Evolutionary conservation across 2,329 filamentous ascomycete species (phyloP).

Genomic region (Aureobasidium sp.): DNA sequence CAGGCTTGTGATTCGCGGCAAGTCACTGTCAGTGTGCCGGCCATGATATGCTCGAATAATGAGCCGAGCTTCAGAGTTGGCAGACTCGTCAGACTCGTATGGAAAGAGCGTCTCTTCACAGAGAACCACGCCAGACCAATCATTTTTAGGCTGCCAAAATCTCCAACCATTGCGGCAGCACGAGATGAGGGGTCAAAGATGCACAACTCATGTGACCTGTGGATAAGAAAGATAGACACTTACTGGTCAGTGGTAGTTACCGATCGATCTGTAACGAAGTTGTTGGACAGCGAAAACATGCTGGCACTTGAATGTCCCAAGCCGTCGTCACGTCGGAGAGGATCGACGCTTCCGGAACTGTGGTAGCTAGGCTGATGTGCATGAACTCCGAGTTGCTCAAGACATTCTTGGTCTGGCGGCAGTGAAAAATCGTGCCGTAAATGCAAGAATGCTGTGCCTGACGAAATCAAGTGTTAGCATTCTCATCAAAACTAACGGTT

Average conservation of each 20-base stretch:
- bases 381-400: slow-evolving; percentile 37
- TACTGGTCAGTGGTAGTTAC: slow-evolving; percentile 35
- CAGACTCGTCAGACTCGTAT: not conserved
- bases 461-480: not conserved
- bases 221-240: slow-evolving; percentile 3
- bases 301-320: slow-evolving; percentile 38
- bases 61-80: not conserved
- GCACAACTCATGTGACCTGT: slow-evolving; percentile 5
- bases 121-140: slow-evolving; percentile 3
- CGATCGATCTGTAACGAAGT: slow-evolving; percentile 3
- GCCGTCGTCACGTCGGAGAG: slow-evolving; percentile 42
- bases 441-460: slow-evolving; percentile 9
- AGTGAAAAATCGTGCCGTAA: slow-evolving; percentile 3
- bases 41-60: slow-evolving; percentile 1
- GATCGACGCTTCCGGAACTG: slow-evolving; percentile 36
- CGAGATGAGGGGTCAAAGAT: slow-evolving; percentile 4
- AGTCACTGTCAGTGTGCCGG: slow-evolving; percentile 8
- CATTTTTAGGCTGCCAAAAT: not conserved
- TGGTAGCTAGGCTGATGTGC: slow-evolving; percentile 37
- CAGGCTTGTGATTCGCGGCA: slow-evolving; percentile 5
- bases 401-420: slow-evolving; percentile 33
- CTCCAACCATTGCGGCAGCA: not conserved
- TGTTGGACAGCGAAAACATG: slow-evolving; percentile 31
- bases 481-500: not conserved
- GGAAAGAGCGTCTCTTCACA: slow-evolving; percentile 20